Evolutionary conservation across 2,329 filamentous ascomycete genomes (phyloP), one percentile per base, ranked within the genome.

Genomic region (Byssoonygena ceratinophila): DNA sequence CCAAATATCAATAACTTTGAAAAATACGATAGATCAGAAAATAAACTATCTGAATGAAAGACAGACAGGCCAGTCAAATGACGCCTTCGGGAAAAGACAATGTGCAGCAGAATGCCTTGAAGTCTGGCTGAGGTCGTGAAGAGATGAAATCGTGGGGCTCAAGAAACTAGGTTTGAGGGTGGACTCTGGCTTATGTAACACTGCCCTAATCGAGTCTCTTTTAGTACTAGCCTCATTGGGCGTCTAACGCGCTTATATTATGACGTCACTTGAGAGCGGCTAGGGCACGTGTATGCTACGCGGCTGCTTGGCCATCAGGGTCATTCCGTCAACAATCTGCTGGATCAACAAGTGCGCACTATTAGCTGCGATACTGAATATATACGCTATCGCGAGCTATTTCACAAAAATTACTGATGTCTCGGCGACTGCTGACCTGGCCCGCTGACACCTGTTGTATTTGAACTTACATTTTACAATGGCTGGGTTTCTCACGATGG

Each of bases 401-500:
- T n/a, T n/a, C n/a, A n/a, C n/a, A n/a, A n/a, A n/a, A n/a, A n/a
- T n/a, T 3, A 4, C 22, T 23, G 39, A 31, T 41, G 18, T 22
- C 11, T 22, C 11, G 8, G 37, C 18, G 18, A 11, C 4, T 40
- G 37, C 12, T 40, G 16, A 40, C 37, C 23, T 40, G 5, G 37
- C 2, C n/a, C 14, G 34, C 16, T 6, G 14, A 18, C 34, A 18
- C 4, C 37, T 7, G 37, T 14, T 12, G 20, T 8, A 11, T 16
- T 12, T 23, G 8, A n/a, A 6, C 37, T 7, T 40, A 40, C 27
- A 9, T 5, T 23, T 40, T 23, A 23, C 40, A 25, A 51, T 51
- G 49, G 39, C 49, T 36, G 49, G 49, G 0, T 45, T 51, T 45
- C 23, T 48, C 18, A 76, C 61, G 54, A 94, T 94, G 88, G 88